Evolutionary conservation across 2,329 filamentous ascomycete genomes (phyloP), one percentile per base, ranked within the genome.

Genomic region (Tolypocladium endophyticum): DNA sequence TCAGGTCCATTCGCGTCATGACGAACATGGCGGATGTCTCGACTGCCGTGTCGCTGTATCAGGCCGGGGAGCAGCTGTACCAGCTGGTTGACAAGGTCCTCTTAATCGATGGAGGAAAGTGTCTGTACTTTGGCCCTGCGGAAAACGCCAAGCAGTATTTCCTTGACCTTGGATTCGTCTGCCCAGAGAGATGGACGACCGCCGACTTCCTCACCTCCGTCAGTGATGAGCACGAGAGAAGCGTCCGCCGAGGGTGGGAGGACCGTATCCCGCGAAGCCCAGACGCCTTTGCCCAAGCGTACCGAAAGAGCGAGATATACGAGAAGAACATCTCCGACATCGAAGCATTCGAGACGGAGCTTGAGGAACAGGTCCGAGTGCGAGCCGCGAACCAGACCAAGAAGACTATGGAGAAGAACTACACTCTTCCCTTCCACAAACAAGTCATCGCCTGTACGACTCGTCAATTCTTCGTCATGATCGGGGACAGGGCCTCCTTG

Each of bases 131-230:
- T 65, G 89, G 89, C 2, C 78, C 78, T 0, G 79, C 83, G 0
- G 78, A 81, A 5, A 74, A 82, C 1, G 89, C 88, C 1, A 88
- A 83, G 67, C 71, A 78, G 35, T 92, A 89, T 68, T 92, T 92
- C 63, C 72, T 85, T 55, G 74, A 82, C n/a, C 77, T 92, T 41
- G 89, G 89, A 0, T 92, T 91, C 65, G 77, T 83, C 20, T 90
- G 87, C 66, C 87, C 88, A 0, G 80, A 84, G 28, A 81, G 88
- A 18, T 84, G 87, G 80, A 91, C 87, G 0, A 87, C 86, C 0
- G 85, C 77, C 23, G 89, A 93, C 70, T 93, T 92, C 72, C 73
- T 92, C 39, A 92, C 89, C 0, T 90, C 87, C 2, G 86, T 92
- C 67, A 90, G 85, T 9, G 90, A 93, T 69, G 83, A 87, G 1